Percentiles rank a stretch among this genome's conserved stretches.
Conservation (phyloP, 371 early-diverging fungal species). For the Rhizopus stolonifer region DNA sequence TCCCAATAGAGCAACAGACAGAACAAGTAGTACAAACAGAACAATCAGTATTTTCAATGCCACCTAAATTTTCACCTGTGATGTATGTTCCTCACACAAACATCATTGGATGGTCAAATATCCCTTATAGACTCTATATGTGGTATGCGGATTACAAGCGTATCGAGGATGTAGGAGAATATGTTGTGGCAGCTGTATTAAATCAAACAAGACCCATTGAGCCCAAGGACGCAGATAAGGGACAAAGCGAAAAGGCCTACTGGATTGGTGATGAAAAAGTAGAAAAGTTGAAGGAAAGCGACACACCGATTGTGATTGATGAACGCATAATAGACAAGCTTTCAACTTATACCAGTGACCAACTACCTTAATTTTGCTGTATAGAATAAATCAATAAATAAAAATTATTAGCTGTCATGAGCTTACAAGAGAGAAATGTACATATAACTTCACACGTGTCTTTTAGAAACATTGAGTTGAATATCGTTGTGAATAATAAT, state of each 20-base stretch:
- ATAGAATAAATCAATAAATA: too few relatives aligned
- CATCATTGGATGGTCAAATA: conserved; percentile 65
- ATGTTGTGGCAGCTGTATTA: conserved; percentile 57
- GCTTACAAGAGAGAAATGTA: too few relatives aligned
- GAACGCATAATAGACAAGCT: conserved; percentile 33
- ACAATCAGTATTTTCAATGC: conserved; percentile 39
- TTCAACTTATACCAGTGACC: conserved; percentile 27
- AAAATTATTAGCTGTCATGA: too few relatives aligned
- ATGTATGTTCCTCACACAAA: conserved; percentile 69
- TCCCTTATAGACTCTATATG: conserved; percentile 60
- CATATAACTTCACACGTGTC: too few relatives aligned
- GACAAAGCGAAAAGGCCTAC: conserved; percentile 53
- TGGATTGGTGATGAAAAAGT: conserved; percentile 50
- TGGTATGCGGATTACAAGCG: conserved; percentile 61
- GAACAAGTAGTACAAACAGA: conserved; percentile 29
- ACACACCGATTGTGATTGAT: conserved; percentile 41
- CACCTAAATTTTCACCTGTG: conserved; percentile 55
- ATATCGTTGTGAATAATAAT: too few relatives aligned
- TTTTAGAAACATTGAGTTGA: too few relatives aligned
- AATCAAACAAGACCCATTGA: conserved; percentile 54
- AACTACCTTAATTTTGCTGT: too few relatives aligned
- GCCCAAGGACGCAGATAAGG: conserved; percentile 52
- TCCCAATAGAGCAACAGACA: neutral
- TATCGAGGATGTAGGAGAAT: conserved; percentile 55
- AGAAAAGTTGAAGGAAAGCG: conserved; percentile 30